Conservation (phyloP, 169 alveolate species). For the Eimeria zaria region DNA sequence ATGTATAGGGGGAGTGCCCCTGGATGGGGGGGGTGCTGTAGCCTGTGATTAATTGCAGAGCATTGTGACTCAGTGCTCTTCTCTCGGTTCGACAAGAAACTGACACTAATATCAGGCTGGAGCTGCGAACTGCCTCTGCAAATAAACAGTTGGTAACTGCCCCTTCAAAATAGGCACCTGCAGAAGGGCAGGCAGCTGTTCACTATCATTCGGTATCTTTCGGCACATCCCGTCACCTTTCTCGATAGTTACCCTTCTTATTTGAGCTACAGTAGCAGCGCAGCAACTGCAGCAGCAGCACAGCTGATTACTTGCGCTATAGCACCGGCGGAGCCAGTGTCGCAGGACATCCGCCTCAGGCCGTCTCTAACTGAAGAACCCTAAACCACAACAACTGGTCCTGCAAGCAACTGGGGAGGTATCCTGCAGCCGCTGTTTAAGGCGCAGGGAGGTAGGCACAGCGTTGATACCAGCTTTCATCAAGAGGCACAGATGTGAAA, state of each 20-base stretch:
- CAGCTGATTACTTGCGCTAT: background rate
- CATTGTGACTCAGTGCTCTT: no score
- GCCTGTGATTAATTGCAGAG: no score
- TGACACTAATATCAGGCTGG: background rate
- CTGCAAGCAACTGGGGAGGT: background rate
- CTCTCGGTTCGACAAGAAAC: background rate
- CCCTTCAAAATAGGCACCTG: background rate
- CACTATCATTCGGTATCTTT: background rate
- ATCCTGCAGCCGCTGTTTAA: background rate
- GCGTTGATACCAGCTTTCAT: background rate
- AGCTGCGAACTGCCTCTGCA: background rate
- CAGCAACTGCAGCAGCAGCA: constrained; percentile 18
- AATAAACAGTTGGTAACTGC: background rate
- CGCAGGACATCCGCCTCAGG: no score
- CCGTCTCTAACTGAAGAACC: background rate
- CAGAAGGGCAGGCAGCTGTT: background rate
- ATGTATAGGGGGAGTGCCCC: no score
- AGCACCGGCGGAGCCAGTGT: no score
- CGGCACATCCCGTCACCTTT: background rate
- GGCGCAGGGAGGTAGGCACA: background rate
- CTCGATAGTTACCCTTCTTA: background rate
- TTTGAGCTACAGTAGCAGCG: background rate
- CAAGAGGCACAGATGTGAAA: background rate
- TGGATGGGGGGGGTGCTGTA: no score
- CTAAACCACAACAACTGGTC: background rate